These are phyloP conservation scores for Nitzschia sp. DNA, from an alignment of 108 stramenopile genomes.

Conservation along the genomic window DNA sequence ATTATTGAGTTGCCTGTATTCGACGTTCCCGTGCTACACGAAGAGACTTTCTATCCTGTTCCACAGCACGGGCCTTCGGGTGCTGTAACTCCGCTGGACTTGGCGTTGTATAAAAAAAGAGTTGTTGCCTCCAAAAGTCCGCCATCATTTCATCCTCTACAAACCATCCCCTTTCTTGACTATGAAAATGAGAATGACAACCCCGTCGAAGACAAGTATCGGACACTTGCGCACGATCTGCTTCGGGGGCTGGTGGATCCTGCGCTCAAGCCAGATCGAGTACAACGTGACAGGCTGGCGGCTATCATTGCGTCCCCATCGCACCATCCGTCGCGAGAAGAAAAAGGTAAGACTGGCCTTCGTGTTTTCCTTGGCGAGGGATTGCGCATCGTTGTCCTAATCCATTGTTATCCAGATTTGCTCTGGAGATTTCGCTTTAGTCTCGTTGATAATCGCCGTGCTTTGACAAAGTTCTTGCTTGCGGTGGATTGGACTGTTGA, in stretches of 20 bases:
- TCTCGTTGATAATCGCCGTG: conserved; percentile 91
- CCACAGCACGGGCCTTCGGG: conserved; percentile 66
- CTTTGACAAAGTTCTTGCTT: conserved; percentile 93
- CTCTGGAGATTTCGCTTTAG: conserved; percentile 96
- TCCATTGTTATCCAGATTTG: conserved; percentile 71
- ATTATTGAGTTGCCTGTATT: conserved; percentile 78
- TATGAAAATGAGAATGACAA: conserved; percentile 77
- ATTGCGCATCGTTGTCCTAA: neutral
- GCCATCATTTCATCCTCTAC: conserved; percentile 33
- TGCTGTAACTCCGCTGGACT: conserved; percentile 69
- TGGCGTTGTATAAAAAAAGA: conserved; percentile 54
- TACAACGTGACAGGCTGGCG: conserved; percentile 77
- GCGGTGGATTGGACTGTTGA: conserved; percentile 96
- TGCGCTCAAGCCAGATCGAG: conserved; percentile 92
- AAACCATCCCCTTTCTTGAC: conserved; percentile 66
- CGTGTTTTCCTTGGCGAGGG: neutral
- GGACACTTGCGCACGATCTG: conserved; percentile 89
- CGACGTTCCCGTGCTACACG: conserved; percentile 78
- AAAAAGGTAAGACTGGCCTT: conserved; percentile 68
- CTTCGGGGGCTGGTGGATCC: conserved; percentile 94
- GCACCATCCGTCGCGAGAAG: conserved; percentile 82
- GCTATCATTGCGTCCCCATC: conserved; percentile 85
- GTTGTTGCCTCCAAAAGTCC: conserved; percentile 2
- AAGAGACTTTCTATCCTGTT: conserved; percentile 78
- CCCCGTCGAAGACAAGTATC: conserved; percentile 94